Conservation (phyloP, 164 flowering plant genomes). For the Magnolia sinica region DNA sequence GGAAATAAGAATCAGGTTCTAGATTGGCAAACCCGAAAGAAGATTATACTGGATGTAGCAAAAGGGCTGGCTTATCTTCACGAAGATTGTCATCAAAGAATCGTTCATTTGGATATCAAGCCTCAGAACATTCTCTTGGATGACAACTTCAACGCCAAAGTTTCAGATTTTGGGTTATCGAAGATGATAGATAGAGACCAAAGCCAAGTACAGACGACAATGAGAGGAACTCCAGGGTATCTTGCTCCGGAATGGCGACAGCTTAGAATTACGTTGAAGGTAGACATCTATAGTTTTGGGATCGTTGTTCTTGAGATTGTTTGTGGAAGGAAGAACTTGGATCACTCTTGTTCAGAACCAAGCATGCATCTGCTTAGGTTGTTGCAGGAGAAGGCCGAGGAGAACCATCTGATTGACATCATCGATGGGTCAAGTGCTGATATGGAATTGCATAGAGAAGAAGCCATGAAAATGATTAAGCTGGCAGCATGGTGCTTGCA, state of each 20-base stretch:
- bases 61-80: constrained; percentile 13
- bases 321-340: constrained; percentile 23
- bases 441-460: constrained; percentile 12
- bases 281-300: constrained; percentile 31
- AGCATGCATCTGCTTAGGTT: constrained; percentile 6
- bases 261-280: constrained; percentile 17
- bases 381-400: constrained; percentile 11
- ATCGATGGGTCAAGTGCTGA: constrained; percentile 6
- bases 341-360: constrained; percentile 8
- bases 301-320: constrained; percentile 11
- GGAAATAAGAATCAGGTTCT: neutral
- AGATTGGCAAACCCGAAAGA: constrained; percentile 13
- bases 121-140: constrained; percentile 16
- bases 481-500: constrained; percentile 26
- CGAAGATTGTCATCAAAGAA: constrained; percentile 9
- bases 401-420: constrained; percentile 11
- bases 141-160: constrained; percentile 22
- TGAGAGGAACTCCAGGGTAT: constrained; percentile 17
- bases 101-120: constrained; percentile 13
- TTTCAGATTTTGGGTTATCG: constrained; percentile 28
- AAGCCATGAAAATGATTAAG: constrained; percentile 14
- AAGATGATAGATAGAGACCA: constrained; percentile 29
- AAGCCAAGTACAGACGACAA: constrained; percentile 24
- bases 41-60: neutral
- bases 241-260: constrained; percentile 18